Percentiles rank a stretch among this genome's conserved stretches.
These are phyloP conservation scores for Sclerotinia nivalis DNA, from an alignment of 2,329 filamentous ascomycete genomes.

Conservation along the genomic window DNA sequence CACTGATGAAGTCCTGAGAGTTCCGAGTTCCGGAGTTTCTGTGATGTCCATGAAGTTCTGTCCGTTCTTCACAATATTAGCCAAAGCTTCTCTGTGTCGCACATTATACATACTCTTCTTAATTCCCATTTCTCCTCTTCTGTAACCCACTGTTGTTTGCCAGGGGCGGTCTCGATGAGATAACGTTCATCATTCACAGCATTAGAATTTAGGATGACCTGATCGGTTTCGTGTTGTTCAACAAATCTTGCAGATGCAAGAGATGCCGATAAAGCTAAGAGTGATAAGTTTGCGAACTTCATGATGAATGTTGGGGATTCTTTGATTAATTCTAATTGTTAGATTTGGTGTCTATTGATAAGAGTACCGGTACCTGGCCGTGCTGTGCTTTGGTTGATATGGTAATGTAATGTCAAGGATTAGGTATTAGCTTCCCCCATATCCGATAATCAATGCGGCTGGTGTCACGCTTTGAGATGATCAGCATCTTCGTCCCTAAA, in stretches of 20 bases:
- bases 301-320: constrained; percentile 42
- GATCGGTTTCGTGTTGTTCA: constrained; percentile 53
- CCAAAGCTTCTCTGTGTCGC: background rate
- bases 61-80: constrained; percentile 62
- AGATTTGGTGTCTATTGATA: background rate
- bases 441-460: background rate
- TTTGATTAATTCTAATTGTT: background rate
- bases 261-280: constrained; percentile 56
- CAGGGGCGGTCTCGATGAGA: constrained; percentile 82
- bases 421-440: background rate
- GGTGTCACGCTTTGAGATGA: constrained; percentile 8
- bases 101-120: constrained; percentile 62
- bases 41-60: constrained; percentile 95
- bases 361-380: background rate
- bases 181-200: constrained; percentile 54
- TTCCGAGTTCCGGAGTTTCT: constrained; percentile 65
- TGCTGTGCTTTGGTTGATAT: background rate
- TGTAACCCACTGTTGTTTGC: constrained; percentile 81
- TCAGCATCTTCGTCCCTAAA: background rate
- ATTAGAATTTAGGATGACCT: constrained; percentile 49
- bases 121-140: constrained; percentile 96
- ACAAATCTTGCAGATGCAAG: constrained; percentile 57
- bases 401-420: background rate
- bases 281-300: constrained; percentile 52
- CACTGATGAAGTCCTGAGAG: constrained; percentile 44